phyloP scores from a whole-genome alignment of 768 basidiomycete genomes.

The Kwoniella sp. region DNA sequence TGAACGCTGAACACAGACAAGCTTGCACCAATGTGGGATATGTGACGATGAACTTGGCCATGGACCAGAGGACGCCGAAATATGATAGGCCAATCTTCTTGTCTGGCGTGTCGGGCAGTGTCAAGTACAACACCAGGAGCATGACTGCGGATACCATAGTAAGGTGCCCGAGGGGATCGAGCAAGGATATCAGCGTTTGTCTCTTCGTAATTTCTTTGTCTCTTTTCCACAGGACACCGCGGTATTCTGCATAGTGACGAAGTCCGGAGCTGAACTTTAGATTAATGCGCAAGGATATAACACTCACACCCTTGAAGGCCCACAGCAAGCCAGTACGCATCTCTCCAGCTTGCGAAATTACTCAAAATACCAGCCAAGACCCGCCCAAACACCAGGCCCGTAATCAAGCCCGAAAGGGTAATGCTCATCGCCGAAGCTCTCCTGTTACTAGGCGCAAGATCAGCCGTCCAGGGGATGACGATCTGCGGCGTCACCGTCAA shows the following conservation, averaged over 20 bases:
- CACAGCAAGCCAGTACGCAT: conserved; percentile 77
- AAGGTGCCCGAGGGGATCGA: too few species aligned
- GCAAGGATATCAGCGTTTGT: too few species aligned
- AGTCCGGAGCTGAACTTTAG: too few species aligned
- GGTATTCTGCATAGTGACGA: neutral
- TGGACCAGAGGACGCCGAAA: conserved; percentile 64
- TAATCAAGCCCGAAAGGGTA: conserved; percentile 52
- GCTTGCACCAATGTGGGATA: conserved; percentile 76
- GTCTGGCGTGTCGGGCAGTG: conserved; percentile 81
- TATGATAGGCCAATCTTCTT: conserved; percentile 67
- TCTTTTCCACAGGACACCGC: neutral
- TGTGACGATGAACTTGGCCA: conserved; percentile 74
- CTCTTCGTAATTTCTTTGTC: too few species aligned
- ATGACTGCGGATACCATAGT: conserved; percentile 7
- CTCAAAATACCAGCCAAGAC: conserved; percentile 63
- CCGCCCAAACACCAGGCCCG: conserved; percentile 48
- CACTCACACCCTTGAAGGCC: conserved; percentile 63
- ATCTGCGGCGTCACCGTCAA: conserved; percentile 64
- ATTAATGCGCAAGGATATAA: too few species aligned
- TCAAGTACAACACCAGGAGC: conserved; percentile 62
- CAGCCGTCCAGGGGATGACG: conserved; percentile 74
- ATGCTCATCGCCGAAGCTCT: conserved; percentile 77
- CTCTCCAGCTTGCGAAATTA: conserved; percentile 70
- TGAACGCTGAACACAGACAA: conserved; percentile 64
- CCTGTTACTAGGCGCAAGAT: conserved; percentile 73